phyloP scores from a whole-genome alignment of 768 basidiomycete genomes.

The Suillus spraguei region DNA sequence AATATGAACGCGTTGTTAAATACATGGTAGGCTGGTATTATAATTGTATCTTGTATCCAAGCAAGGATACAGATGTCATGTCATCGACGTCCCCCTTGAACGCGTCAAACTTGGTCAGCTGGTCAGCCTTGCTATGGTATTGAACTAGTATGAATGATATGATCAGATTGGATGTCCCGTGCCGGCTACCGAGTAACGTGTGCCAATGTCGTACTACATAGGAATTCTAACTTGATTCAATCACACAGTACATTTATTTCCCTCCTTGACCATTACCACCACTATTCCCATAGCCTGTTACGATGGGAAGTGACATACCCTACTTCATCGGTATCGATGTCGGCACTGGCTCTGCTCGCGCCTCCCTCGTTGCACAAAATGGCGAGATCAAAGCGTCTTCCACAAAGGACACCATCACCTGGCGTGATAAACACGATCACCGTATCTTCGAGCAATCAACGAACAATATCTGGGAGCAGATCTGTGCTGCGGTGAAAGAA shows the following conservation, averaged over 20 bases:
- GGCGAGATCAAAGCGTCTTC: constrained; percentile 80
- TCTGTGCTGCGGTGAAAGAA: constrained; percentile 60
- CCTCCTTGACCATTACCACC: constrained; percentile 7
- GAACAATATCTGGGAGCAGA: constrained; percentile 79
- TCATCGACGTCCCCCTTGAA: too few species aligned
- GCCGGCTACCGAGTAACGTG: background rate
- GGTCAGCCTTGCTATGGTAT: too few species aligned
- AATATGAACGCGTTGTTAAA: too few species aligned
- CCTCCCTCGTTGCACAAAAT: constrained; percentile 69
- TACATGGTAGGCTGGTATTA: too few species aligned
- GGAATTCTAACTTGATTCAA: constrained; percentile 3
- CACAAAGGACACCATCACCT: constrained; percentile 82
- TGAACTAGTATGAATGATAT: background rate
- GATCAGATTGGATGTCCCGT: background rate
- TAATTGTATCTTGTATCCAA: too few species aligned
- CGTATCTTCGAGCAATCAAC: constrained; percentile 98
- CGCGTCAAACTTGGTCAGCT: too few species aligned
- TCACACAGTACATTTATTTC: constrained; percentile 5
- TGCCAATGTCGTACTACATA: background rate
- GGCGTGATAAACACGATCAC: constrained; percentile 82
- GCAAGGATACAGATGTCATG: too few species aligned
- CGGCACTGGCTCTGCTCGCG: constrained; percentile 93
- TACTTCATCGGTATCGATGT: constrained; percentile 83
- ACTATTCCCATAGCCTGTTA: background rate
- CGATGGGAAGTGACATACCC: constrained; percentile 38